Percentiles rank a stretch among this genome's conserved stretches.
Conservation (phyloP, 495 filamentous ascomycete species). For the Oidiodendron maius region DNA sequence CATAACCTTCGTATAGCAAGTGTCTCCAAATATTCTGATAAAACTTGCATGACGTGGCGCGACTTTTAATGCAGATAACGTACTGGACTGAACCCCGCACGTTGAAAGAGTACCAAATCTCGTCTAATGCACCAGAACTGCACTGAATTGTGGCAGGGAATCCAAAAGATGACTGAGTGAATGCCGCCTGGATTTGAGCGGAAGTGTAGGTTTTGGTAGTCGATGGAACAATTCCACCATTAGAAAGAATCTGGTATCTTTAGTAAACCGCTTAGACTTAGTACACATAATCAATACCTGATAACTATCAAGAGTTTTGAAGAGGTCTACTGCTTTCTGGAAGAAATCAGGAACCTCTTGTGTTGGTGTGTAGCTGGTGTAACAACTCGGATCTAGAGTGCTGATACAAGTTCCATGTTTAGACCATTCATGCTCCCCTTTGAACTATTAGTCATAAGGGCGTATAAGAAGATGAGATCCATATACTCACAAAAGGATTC, state of each 20-base stretch:
- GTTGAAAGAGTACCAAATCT: conserved; percentile 72
- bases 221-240: conserved; percentile 54
- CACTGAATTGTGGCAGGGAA: conserved; percentile 56
- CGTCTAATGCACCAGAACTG: conserved; percentile 44
- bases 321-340: conserved; percentile 41
- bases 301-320: conserved; percentile 57
- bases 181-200: conserved; percentile 49
- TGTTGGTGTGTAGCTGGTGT: conserved; percentile 46
- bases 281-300: conserved; percentile 27
- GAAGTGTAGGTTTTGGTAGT: conserved; percentile 51
- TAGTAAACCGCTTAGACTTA: not conserved
- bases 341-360: conserved; percentile 48
- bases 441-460: not conserved
- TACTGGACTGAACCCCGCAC: conserved; percentile 55
- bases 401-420: conserved; percentile 63
- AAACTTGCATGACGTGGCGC: no score
- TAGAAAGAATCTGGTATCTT: conserved; percentile 34
- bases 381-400: conserved; percentile 59
- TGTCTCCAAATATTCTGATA: no score
- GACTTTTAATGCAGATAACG: no score
- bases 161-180: conserved; percentile 48
- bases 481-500: conserved; percentile 43
- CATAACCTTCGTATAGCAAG: no score
- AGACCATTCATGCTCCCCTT: conserved; percentile 64
- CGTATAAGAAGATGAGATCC: not conserved